Percentiles rank a stretch among this genome's conserved stretches.
phyloP scores from a whole-genome alignment of 176 grass and related monocot genomes.

The Hordeum marinum region DNA sequence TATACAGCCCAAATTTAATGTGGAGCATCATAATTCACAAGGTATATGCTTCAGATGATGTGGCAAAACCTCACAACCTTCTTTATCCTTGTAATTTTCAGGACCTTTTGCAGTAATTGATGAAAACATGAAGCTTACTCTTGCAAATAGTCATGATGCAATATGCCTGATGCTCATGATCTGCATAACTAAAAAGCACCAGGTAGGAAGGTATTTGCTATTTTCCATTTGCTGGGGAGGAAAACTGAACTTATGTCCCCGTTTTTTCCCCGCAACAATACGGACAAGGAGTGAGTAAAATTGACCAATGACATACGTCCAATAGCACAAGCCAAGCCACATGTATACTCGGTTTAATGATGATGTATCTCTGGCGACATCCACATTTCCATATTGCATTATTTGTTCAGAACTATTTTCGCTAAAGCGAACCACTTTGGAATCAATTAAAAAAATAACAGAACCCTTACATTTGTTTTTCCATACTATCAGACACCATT shows the following conservation, averaged over 20 bases:
- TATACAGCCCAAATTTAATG: not conserved
- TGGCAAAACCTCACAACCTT: not conserved
- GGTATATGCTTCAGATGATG: not conserved
- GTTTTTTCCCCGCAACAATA: not conserved
- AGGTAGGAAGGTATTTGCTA: conserved; percentile 54
- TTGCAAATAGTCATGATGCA: conserved; percentile 70
- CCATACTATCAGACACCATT: not conserved
- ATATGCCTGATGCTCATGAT: conserved; percentile 92
- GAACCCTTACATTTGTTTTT: not conserved
- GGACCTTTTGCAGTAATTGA: conserved; percentile 79
- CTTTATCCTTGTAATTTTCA: conserved; percentile 36
- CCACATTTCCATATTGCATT: not conserved
- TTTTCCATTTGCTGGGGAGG: not conserved
- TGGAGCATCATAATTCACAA: not conserved
- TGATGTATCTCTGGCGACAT: not conserved
- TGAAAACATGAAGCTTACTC: conserved; percentile 60
- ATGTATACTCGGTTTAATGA: not conserved
- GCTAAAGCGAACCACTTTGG: not conserved
- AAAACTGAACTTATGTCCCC: not conserved
- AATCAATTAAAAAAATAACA: not conserved
- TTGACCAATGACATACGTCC: not conserved
- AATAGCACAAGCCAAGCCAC: not conserved
- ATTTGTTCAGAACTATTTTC: not conserved
- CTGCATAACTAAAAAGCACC: conserved; percentile 76
- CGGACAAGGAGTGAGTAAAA: not conserved